Evolutionary conservation across 345 rosid species (phyloP).

Genomic region (Dimocarpus longan): DNA sequence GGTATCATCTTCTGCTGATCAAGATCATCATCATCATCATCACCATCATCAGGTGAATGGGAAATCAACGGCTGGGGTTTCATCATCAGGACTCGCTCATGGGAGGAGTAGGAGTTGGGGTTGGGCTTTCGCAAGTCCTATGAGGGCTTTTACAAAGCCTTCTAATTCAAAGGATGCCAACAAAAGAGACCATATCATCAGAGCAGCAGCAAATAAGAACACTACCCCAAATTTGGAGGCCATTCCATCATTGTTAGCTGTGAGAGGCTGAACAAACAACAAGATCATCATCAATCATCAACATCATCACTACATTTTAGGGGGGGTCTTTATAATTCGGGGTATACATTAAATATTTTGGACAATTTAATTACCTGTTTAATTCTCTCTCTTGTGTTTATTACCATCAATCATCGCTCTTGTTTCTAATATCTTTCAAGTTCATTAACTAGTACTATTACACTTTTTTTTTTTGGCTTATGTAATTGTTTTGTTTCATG

Average conservation of each 20-base stretch:
- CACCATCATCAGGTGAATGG: conserved; percentile 32
- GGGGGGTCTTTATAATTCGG: not conserved
- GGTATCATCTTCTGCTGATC: conserved; percentile 59
- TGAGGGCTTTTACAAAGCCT: conserved; percentile 79
- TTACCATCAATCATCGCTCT: conserved; percentile 3
- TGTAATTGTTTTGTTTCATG: conserved; percentile 4
- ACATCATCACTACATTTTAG: not conserved
- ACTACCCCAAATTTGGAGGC: conserved; percentile 57
- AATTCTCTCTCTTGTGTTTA: conserved; percentile 23
- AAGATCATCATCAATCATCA: not conserved
- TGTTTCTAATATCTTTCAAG: conserved; percentile 2
- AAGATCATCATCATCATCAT: not conserved
- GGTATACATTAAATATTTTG: conserved; percentile 17
- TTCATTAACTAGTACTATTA: conserved; percentile 16
- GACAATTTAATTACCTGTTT: conserved; percentile 16
- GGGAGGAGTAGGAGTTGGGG: conserved; percentile 72
- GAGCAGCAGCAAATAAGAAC: conserved; percentile 43
- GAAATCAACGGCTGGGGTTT: conserved; percentile 37
- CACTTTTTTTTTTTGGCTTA: conserved; percentile 2
- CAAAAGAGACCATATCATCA: conserved; percentile 41
- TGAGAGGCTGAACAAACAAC: conserved; percentile 39
- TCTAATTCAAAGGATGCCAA: conserved; percentile 39
- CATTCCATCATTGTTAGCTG: conserved; percentile 75
- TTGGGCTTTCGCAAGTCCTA: conserved; percentile 93
- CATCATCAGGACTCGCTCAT: conserved; percentile 27